These are phyloP conservation scores for Eremomyces bilateralis DNA, from an alignment of 495 filamentous ascomycete genomes.

Conservation along the genomic window DNA sequence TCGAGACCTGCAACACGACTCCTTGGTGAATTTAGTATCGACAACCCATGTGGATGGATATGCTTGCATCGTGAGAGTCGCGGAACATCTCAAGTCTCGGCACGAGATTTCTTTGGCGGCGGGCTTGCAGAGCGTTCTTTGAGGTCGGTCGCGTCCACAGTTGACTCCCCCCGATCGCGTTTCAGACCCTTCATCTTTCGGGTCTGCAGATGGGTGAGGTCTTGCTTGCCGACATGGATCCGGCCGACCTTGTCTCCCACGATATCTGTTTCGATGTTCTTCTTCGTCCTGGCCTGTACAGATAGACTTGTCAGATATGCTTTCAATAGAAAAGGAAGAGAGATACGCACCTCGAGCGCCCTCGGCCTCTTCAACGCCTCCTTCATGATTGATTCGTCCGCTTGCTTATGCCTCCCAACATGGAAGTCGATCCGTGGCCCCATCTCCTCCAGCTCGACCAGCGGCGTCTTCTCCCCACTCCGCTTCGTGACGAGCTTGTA, in stretches of 20 bases:
- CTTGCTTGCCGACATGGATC: constrained; percentile 81
- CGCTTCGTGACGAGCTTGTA: constrained; percentile 70
- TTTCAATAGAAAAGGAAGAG: background rate
- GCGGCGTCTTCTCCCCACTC: constrained; percentile 65
- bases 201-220: constrained; percentile 70
- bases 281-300: constrained; percentile 44
- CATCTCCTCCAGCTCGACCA: constrained; percentile 87
- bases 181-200: constrained; percentile 99
- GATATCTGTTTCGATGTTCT: constrained; percentile 78
- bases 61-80: too few relatives aligned
- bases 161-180: constrained; percentile 37
- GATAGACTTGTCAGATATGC: background rate
- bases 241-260: constrained; percentile 92
- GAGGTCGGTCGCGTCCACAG: constrained; percentile 21
- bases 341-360: constrained; percentile 33
- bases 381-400: constrained; percentile 60
- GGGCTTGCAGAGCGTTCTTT: too few relatives aligned
- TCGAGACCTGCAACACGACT: too few relatives aligned
- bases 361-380: constrained; percentile 74
- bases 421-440: constrained; percentile 89
- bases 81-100: too few relatives aligned
- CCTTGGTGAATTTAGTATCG: too few relatives aligned
- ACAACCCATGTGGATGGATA: too few relatives aligned
- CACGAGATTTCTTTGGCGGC: too few relatives aligned
- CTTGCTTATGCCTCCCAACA: constrained; percentile 56